Evolutionary conservation across 1,284 basidiomycete genomes (phyloP).

Genomic region (Mycena sp.): DNA sequence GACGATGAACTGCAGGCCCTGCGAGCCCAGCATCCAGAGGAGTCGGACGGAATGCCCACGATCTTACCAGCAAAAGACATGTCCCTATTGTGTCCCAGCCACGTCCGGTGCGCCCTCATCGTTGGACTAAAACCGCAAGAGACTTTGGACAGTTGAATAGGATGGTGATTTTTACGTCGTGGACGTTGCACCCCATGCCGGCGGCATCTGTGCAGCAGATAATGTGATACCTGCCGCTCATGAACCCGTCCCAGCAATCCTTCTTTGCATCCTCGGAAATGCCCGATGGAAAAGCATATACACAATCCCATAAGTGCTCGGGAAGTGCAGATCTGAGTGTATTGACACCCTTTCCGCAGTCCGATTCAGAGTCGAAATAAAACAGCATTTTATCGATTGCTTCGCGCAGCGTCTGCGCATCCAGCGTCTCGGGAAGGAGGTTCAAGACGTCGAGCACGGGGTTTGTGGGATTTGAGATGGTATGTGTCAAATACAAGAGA

Average conservation of each 20-base stretch:
- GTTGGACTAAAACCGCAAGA: conserved; percentile 24
- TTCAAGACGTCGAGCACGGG: conserved; percentile 34
- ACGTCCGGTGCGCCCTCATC: conserved; percentile 31
- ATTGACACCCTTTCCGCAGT: not conserved
- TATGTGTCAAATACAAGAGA: conserved; percentile 33
- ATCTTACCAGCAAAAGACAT: conserved; percentile 28
- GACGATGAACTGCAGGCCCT: not conserved
- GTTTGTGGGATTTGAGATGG: conserved; percentile 24
- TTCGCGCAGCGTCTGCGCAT: conserved; percentile 10
- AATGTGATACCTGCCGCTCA: conserved; percentile 20
- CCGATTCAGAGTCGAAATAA: conserved; percentile 10
- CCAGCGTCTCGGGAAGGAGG: conserved; percentile 26
- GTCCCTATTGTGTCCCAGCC: not conserved
- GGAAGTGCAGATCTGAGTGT: not conserved
- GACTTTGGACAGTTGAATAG: conserved; percentile 18
- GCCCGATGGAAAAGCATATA: conserved; percentile 22
- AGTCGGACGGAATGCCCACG: conserved; percentile 20
- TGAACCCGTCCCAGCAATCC: conserved; percentile 23
- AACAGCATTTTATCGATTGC: not conserved
- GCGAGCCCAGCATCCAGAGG: not conserved
- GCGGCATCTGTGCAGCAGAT: conserved; percentile 33
- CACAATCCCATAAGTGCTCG: conserved; percentile 17
- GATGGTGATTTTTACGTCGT: conserved; percentile 24
- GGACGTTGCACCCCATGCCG: conserved; percentile 34
- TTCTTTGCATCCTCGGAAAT: conserved; percentile 23